Percentiles rank a stretch among this genome's conserved stretches.
Conservation (phyloP, 352 stramenopile species). For the Phytophthora lateralis region DNA sequence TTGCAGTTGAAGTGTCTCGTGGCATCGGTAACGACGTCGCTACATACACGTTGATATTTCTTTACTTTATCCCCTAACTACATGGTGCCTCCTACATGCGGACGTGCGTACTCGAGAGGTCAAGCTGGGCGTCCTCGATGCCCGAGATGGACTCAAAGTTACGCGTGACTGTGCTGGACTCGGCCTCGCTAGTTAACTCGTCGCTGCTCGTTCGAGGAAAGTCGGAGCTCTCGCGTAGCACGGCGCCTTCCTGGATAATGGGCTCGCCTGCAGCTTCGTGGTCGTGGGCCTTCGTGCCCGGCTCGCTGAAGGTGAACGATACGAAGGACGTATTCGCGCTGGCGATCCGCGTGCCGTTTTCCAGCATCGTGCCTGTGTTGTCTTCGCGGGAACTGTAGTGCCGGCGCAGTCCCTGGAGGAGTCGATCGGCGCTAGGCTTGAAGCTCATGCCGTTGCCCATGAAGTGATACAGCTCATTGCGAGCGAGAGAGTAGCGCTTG, state of each 20-base stretch:
- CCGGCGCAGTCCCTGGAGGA: conserved; percentile 50
- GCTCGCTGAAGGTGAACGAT: conserved; percentile 43
- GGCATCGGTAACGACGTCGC: no score
- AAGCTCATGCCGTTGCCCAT: conserved; percentile 76
- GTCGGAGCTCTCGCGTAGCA: conserved; percentile 19
- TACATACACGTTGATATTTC: conserved; percentile 1
- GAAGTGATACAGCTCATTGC: conserved; percentile 85
- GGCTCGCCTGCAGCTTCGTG: conserved; percentile 12
- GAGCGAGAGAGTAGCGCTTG: conserved; percentile 82
- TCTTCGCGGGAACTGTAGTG: conserved; percentile 33
- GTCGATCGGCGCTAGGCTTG: conserved; percentile 56
- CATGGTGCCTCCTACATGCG: conserved; percentile 33
- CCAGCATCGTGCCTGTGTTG: conserved; percentile 13
- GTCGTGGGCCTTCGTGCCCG: conserved; percentile 18
- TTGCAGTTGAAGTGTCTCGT: no score
- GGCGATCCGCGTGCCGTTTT: conserved; percentile 35
- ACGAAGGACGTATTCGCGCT: conserved; percentile 52
- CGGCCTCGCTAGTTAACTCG: conserved; percentile 10
- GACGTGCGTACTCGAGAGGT: conserved; percentile 42
- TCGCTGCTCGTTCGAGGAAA: conserved; percentile 14
- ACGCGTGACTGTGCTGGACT: conserved; percentile 33
- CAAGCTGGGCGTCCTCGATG: conserved; percentile 37
- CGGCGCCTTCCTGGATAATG: conserved; percentile 39
- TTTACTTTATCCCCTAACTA: conserved; percentile 14
- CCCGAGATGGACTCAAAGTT: conserved; percentile 55